Evolutionary conservation across 495 filamentous ascomycete species (phyloP).

Genomic region (Neurospora tetraspora): DNA sequence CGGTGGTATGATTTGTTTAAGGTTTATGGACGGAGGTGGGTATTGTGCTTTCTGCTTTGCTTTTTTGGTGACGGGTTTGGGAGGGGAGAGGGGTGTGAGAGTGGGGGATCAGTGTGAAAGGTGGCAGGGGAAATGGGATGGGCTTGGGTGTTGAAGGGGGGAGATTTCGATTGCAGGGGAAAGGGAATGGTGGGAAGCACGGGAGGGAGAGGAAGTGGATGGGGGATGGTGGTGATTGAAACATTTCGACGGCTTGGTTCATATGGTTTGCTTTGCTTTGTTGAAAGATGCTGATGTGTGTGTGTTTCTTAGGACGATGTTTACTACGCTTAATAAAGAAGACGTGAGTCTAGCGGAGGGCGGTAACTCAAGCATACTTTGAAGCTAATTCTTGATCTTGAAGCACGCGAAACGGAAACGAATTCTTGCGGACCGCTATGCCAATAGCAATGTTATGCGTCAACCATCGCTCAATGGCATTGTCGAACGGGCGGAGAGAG

Average conservation of each 20-base stretch:
- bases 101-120: too few species aligned
- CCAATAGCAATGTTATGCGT: slow-evolving; percentile 54
- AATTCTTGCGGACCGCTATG: slow-evolving; percentile 52
- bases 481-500: slow-evolving; percentile 39
- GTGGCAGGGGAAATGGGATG: too few species aligned
- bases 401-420: slow-evolving; percentile 52
- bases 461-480: slow-evolving; percentile 43
- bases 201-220: not conserved
- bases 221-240: not conserved
- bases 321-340: slow-evolving; percentile 47
- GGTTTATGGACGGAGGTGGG: slow-evolving; percentile 44
- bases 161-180: too few species aligned
- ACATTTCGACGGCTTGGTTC: not conserved
- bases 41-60: not conserved
- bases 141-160: too few species aligned
- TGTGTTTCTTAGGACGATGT: slow-evolving; percentile 40
- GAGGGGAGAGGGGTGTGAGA: not conserved
- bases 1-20: slow-evolving; percentile 56
- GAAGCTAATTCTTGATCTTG: not conserved
- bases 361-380: not conserved
- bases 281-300: not conserved
- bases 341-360: slow-evolving; percentile 26
- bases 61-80: not conserved
- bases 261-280: not conserved
- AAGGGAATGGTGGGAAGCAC: not conserved